A percentile compares a stretch with the other conserved stretches of the same genome.
phyloP scores from a whole-genome alignment of 1,139 yeast genomes.

The Scheffersomyces titani region DNA sequence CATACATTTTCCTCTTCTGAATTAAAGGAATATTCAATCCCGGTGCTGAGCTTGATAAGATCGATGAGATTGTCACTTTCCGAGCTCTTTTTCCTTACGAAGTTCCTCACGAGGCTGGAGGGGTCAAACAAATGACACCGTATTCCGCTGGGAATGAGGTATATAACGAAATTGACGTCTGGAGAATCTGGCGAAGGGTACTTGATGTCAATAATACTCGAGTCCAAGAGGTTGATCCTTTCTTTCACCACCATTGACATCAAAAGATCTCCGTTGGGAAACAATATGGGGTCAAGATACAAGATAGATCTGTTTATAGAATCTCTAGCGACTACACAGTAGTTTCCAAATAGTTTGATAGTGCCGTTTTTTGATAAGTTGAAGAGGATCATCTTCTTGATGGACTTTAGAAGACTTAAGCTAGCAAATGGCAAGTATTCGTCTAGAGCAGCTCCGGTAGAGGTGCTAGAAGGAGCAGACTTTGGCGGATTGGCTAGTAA shows the following conservation, averaged over 20 bases:
- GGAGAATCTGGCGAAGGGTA: not conserved
- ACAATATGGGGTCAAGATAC: constrained; percentile 57
- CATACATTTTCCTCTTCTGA: constrained; percentile 37
- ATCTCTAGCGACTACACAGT: constrained; percentile 32
- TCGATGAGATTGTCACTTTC: constrained; percentile 40
- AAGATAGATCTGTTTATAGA: constrained; percentile 27
- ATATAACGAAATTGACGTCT: constrained; percentile 45
- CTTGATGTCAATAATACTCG: constrained; percentile 17
- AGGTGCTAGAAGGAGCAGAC: constrained; percentile 7
- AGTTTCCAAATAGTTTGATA: constrained; percentile 57
- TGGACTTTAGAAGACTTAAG: constrained; percentile 61
- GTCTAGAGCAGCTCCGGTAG: constrained; percentile 11
- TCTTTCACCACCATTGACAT: constrained; percentile 26
- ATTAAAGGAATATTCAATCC: constrained; percentile 33
- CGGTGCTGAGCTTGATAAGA: constrained; percentile 55
- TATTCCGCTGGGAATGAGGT: constrained; percentile 75
- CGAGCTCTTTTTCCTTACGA: constrained; percentile 13
- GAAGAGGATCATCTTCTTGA: constrained; percentile 54
- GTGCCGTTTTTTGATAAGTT: constrained; percentile 43
- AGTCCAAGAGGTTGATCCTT: constrained; percentile 33
- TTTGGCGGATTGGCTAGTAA: constrained; percentile 28
- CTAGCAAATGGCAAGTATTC: constrained; percentile 46
- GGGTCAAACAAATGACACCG: constrained; percentile 61
- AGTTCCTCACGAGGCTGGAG: constrained; percentile 50
- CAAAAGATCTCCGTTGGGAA: constrained; percentile 54